phyloP scores from a whole-genome alignment of 176 grass and related monocot genomes.

The Eragrostis nindensis region DNA sequence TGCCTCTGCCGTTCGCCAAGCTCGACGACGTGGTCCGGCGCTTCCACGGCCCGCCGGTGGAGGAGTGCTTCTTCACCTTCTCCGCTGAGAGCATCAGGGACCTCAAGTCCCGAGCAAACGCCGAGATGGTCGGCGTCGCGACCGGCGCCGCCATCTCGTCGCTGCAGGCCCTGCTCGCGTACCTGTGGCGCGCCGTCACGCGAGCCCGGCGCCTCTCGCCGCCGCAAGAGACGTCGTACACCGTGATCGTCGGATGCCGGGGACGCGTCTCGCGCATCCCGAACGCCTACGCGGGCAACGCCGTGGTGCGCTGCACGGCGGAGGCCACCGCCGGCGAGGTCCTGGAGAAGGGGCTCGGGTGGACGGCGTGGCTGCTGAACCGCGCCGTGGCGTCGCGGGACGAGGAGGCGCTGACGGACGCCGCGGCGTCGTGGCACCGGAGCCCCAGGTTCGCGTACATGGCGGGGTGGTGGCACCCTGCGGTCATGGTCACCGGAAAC shows the following conservation, averaged over 20 bases:
- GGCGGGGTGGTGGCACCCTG: background rate
- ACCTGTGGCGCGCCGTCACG: too few species aligned
- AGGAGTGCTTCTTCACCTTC: slow-evolving; percentile 11
- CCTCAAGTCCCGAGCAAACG: slow-evolving; percentile 44
- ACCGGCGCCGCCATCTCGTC: too few species aligned
- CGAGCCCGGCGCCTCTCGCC: slow-evolving; percentile 15
- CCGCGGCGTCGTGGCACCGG: background rate
- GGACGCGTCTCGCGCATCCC: background rate
- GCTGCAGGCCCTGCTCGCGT: too few species aligned
- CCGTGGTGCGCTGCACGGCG: too few species aligned
- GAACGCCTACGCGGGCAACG: too few species aligned
- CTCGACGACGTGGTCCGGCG: slow-evolving; percentile 27
- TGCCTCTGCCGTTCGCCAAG: slow-evolving; percentile 35
- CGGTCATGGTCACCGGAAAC: slow-evolving; percentile 13
- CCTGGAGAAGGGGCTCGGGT: too few species aligned
- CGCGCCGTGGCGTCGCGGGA: too few species aligned
- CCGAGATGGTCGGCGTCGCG: slow-evolving; percentile 38
- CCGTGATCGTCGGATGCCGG: slow-evolving; percentile 31
- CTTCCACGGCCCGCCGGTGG: background rate
- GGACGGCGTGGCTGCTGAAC: too few species aligned
- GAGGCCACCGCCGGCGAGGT: too few species aligned
- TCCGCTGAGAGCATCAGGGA: slow-evolving; percentile 1
- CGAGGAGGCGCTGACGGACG: too few species aligned
- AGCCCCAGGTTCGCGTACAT: background rate
- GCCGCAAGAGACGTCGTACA: slow-evolving; percentile 14